Percentiles rank a stretch among this genome's conserved stretches.
Evolutionary conservation across 2,329 filamentous ascomycete species (phyloP).

Genomic region (Fusarium verrucosum): DNA sequence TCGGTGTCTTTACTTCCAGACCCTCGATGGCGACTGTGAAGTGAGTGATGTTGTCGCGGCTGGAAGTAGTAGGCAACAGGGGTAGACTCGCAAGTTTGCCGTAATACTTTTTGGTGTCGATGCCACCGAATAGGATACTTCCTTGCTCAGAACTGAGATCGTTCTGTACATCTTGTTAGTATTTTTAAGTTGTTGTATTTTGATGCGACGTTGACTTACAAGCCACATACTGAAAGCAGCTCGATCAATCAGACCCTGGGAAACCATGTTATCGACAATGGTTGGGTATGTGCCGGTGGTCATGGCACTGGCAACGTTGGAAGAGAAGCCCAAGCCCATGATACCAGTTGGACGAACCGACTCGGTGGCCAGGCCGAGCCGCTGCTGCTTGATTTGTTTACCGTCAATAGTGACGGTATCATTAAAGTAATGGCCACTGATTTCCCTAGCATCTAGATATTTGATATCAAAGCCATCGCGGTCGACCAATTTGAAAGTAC

Average conservation of each 20-base stretch:
- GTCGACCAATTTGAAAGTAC: constrained; percentile 57
- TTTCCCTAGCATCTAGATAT: constrained; percentile 67
- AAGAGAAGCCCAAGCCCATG: constrained; percentile 66
- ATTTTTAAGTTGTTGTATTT: not conserved
- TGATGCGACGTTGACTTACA: constrained; percentile 44
- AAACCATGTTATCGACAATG: constrained; percentile 70
- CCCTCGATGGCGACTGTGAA: constrained; percentile 51
- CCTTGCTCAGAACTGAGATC: constrained; percentile 72
- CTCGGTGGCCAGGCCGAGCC: constrained; percentile 63
- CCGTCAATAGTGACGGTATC: constrained; percentile 64
- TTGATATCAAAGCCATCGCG: constrained; percentile 63
- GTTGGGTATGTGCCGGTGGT: constrained; percentile 60
- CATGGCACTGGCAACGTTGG: constrained; percentile 61
- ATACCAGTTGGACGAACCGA: constrained; percentile 64
- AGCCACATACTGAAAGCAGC: constrained; percentile 76
- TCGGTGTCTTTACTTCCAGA: constrained; percentile 51
- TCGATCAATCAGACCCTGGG: constrained; percentile 68
- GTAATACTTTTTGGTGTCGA: constrained; percentile 77
- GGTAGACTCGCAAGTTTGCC: constrained; percentile 57
- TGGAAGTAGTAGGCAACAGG: constrained; percentile 57
- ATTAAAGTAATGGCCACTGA: constrained; percentile 65
- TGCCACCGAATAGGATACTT: constrained; percentile 79
- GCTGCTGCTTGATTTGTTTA: constrained; percentile 57
- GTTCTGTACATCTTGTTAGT: constrained; percentile 51
- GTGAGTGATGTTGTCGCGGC: constrained; percentile 52